A percentile compares a stretch with the other conserved stretches of the same genome.
Evolutionary conservation across 176 grass and related monocot species (phyloP).

Genomic region (Bolboschoenus planiculmis): DNA sequence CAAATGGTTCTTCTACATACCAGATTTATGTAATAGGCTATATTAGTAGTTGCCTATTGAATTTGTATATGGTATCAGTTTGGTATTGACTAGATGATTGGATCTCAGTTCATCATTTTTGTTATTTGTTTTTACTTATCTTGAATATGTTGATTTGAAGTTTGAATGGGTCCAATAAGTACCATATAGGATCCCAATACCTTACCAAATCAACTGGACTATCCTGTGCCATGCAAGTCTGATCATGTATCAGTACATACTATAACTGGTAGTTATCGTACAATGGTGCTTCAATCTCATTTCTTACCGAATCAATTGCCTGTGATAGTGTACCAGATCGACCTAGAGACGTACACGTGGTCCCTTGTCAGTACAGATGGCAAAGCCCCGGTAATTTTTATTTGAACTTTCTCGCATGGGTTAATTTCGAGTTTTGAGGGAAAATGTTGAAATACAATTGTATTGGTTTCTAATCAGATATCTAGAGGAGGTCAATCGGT

Average conservation of each 20-base stretch:
- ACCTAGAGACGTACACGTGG: slow-evolving; percentile 55
- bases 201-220: not conserved
- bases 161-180: not conserved
- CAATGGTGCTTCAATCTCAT: not conserved
- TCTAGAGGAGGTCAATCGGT: slow-evolving; percentile 78
- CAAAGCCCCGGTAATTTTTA: slow-evolving; percentile 73
- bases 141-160: not conserved
- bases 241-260: slow-evolving; percentile 6
- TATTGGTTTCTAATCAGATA: slow-evolving; percentile 40
- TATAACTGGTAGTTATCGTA: not conserved
- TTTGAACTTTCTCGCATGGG: not conserved
- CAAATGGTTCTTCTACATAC: too few relatives aligned
- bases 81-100: not conserved
- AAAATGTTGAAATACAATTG: not conserved
- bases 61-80: not conserved
- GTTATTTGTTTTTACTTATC: not conserved
- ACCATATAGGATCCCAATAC: not conserved
- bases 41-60: not conserved
- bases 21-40: not conserved
- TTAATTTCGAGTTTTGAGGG: not conserved
- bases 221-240: not conserved
- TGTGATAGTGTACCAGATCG: slow-evolving; percentile 80
- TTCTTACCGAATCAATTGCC: slow-evolving; percentile 6
- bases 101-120: not conserved
- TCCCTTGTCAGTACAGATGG: slow-evolving; percentile 60